Evolutionary conservation across 2,329 filamentous ascomycete genomes (phyloP), one percentile per base, ranked within the genome.

Genomic region (Fusarium coffeatum): DNA sequence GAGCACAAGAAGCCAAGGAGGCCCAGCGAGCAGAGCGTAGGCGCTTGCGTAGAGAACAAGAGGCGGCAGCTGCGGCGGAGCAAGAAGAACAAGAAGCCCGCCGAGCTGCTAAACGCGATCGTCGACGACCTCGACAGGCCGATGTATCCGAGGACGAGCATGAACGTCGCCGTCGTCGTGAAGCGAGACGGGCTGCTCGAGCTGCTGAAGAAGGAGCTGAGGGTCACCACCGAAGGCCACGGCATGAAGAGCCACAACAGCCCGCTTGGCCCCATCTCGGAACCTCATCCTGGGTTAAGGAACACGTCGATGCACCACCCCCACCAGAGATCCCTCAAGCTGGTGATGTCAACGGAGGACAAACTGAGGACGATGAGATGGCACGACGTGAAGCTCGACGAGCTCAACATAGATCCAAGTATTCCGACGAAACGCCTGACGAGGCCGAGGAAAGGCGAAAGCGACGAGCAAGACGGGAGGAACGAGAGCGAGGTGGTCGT

Each of bases 231-330:
- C 81, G 82, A 69, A 79, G 80, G 74, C 74, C 79, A 50, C 78
- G 76, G 16, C 76, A 79, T 30, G 82, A 76, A 25, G 76, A 78
- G 42, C 72, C 58, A 42, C 58, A 80, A 23, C 58, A 80, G 10
- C 67, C 83, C 11, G 81, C 81, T 12, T 90, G 88, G 88, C 88
- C 88, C 20, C 86, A 89, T 74, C 89, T 86, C 9, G 88, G 88
- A 27, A 90, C 88, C 0, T 88, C 86, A 11, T 90, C 87, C 0
- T 90, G 89, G 89, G 88, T 90, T 7, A 89, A 89, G 77, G 88
- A 90, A 15, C 85, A 89, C 71, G 87, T 85, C 4, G 88, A 89
- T 70, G 88, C 87, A 5, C 87, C 87, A 3, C 87, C 88, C 5
- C 88, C 88, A 3, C 87, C 86, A 2, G 82, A 83, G 0, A 54